Percentiles rank a stretch among this genome's conserved stretches.
Conservation (phyloP, 768 basidiomycete species). For the Kwoniella dendrophila region DNA sequence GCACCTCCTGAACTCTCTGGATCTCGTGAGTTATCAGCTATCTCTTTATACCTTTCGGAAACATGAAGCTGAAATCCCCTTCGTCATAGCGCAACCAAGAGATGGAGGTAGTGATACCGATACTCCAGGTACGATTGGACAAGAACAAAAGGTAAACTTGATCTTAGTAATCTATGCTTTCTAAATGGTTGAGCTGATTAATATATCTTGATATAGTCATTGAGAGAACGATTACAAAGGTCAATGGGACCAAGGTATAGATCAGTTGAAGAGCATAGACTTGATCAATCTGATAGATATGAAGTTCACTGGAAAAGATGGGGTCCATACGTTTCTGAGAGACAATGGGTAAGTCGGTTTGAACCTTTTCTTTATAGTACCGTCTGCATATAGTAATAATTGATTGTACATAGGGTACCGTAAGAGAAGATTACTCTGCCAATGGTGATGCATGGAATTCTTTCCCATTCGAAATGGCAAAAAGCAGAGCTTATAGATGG, state of each 20-base stretch:
- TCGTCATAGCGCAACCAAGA: slow-evolving; percentile 24
- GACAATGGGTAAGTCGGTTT: slow-evolving; percentile 80
- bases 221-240: slow-evolving; percentile 67
- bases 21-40: slow-evolving; percentile 25
- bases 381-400: slow-evolving; percentile 9
- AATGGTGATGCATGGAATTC: slow-evolving; percentile 77
- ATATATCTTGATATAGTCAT: slow-evolving; percentile 24
- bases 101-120: slow-evolving; percentile 45
- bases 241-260: slow-evolving; percentile 72
- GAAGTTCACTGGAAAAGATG: slow-evolving; percentile 96
- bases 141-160: slow-evolving; percentile 33
- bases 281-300: slow-evolving; percentile 77
- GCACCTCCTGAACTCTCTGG: slow-evolving; percentile 25
- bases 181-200: slow-evolving; percentile 9
- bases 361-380: background rate
- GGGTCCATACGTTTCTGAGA: slow-evolving; percentile 96
- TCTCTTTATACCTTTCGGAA: background rate
- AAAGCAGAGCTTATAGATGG: slow-evolving; percentile 86
- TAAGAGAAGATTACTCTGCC: slow-evolving; percentile 95
- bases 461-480: slow-evolving; percentile 54
- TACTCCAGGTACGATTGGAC: slow-evolving; percentile 44
- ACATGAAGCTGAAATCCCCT: background rate
- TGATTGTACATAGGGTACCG: slow-evolving; percentile 71
- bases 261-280: slow-evolving; percentile 72
- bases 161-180: background rate